Evolutionary conservation across 805 yeast species (phyloP).

Genomic region (Saccharomycopsis selenospora): DNA sequence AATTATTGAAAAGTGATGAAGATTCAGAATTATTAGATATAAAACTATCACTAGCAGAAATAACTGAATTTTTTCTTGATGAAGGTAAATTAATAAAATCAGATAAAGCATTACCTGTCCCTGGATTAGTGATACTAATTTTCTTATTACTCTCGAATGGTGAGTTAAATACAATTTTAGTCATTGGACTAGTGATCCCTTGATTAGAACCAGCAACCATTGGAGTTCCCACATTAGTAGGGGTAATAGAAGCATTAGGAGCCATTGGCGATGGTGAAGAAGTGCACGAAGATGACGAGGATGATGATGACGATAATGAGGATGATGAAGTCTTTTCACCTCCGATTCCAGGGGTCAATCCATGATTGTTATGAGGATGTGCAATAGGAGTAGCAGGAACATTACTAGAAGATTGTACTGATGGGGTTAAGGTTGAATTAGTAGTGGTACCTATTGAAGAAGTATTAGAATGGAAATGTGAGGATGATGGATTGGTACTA

Average conservation of each 20-base stretch:
- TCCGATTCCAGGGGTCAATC: too few species aligned
- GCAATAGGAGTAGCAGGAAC: too few species aligned
- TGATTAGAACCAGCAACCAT: too few species aligned
- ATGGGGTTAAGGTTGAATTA: too few species aligned
- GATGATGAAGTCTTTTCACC: too few species aligned
- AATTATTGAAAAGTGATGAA: neutral
- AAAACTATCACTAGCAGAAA: conserved; percentile 12
- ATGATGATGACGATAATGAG: neutral
- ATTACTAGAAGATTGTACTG: too few species aligned
- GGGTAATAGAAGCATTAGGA: neutral
- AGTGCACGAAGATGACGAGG: too few species aligned
- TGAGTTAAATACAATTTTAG: conserved; percentile 12
- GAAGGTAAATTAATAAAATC: conserved; percentile 19
- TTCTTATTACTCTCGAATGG: conserved; percentile 13
- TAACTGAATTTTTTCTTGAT: conserved; percentile 17
- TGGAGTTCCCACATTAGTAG: neutral
- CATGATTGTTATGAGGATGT: too few species aligned
- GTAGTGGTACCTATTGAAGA: too few species aligned
- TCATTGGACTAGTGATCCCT: too few species aligned
- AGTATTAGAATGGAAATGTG: too few species aligned
- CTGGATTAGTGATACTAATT: conserved; percentile 1
- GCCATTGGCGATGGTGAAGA: neutral
- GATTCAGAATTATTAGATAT: conserved; percentile 8
- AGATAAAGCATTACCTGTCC: neutral
- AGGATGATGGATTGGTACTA: too few species aligned